A percentile compares a stretch with the other conserved stretches of the same genome.
phyloP scores from a whole-genome alignment of 2,329 filamentous ascomycete genomes.

The Penicillium sp. region DNA sequence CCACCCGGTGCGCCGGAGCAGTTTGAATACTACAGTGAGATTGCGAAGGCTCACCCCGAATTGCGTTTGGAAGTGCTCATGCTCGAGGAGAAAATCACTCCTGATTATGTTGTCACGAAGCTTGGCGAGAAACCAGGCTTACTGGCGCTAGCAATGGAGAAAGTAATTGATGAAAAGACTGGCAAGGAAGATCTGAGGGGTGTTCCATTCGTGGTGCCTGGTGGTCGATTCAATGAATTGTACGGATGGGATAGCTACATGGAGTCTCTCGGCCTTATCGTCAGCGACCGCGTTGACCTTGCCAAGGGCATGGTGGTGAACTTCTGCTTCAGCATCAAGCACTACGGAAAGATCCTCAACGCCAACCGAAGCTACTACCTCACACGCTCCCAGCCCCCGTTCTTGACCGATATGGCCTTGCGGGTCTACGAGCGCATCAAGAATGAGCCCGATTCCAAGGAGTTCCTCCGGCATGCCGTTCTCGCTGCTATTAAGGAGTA shows the following conservation, averaged over 20 bases:
- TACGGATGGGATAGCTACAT: constrained; percentile 99
- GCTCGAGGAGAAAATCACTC: constrained; percentile 69
- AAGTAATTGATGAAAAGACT: constrained; percentile 64
- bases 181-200: constrained; percentile 71
- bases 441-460: constrained; percentile 72
- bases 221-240: constrained; percentile 94
- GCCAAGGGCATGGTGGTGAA: constrained; percentile 94
- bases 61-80: constrained; percentile 82
- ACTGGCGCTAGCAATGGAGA: constrained; percentile 84
- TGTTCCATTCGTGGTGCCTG: constrained; percentile 93
- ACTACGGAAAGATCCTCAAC: constrained; percentile 98
- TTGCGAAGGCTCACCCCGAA: constrained; percentile 76
- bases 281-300: constrained; percentile 79
- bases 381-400: constrained; percentile 88
- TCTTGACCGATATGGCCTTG: constrained; percentile 94
- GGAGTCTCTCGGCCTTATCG: constrained; percentile 85
- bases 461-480: constrained; percentile 77
- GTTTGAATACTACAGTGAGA: constrained; percentile 78
- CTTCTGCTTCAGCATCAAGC: constrained; percentile 97
- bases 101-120: constrained; percentile 76
- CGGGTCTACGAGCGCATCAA: constrained; percentile 92
- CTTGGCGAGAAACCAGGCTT: constrained; percentile 86
- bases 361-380: constrained; percentile 96
- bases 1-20: constrained; percentile 82
- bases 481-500: constrained; percentile 97